Base-by-base conservation (phyloP, 495 filamentous ascomycete species). In the Penicillium lagena region DNA sequence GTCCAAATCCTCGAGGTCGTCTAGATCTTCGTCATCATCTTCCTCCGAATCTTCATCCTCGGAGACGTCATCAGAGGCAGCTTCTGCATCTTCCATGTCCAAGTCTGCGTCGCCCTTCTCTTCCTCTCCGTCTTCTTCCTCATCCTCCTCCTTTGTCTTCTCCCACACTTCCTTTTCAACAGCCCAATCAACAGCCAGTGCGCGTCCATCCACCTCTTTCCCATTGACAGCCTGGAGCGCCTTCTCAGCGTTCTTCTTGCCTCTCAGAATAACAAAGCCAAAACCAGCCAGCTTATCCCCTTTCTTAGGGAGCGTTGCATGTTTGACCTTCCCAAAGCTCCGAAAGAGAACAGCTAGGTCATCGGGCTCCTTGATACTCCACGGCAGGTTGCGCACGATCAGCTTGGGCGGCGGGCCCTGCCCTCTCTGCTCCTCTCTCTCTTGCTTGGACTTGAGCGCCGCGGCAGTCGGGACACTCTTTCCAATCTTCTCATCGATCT, bases 341-440 rank as follows among this genome's bases (percentile, higher is more conserved):
- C 77, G 71, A 63, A 99, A 97, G 29, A 95, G 66, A 34, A 73
- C 70, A 2, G 77, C 67, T 39, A 99, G 65, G 56, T 96, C 81
- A 38, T 95, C 83, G 1, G 88, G 71, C 8, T 78, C 77, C 66
- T 93, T 95, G 60, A 99, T 85, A 54, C 83, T 96, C 93, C 93
- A 99, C 1, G 93, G 90, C 52, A 99, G 59, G 60, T 99, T 99
- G 42, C 93, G 80, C 22, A 97, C 83, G 64, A 99, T 99, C 54
- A 99, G 67, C 64, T 87, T 91, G 9, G 88, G 85, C 6, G 86
- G 76, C 58, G 75, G 76, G 29, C 74, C 67, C 30, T 73, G 72
- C 45, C 80, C 76, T 58, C 51, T 75, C 66, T 68, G 73, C 65
- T 66, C 73, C 66, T 62, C 81, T 54, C 69, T 75, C 58, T 63